These are phyloP conservation scores for Hirschfeldia incana DNA, from an alignment of 345 rosid genomes.

Conservation along the genomic window DNA sequence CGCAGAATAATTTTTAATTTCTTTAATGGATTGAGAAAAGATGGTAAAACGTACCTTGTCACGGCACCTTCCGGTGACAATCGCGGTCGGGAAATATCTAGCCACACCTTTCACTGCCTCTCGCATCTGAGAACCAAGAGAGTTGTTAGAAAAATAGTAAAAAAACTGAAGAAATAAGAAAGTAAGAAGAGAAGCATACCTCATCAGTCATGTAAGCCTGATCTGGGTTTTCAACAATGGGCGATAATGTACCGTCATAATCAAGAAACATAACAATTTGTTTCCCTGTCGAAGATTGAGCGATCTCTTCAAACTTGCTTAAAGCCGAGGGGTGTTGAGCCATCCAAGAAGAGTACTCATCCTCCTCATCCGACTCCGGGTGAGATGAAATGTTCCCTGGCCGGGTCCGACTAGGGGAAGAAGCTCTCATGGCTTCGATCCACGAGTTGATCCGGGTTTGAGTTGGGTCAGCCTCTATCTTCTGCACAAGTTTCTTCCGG, in stretches of 20 bases:
- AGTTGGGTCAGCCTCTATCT: constrained; percentile 46
- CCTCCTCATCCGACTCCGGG: constrained; percentile 33
- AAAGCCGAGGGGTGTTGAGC: constrained; percentile 79
- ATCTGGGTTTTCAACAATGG: constrained; percentile 89
- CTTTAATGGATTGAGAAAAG: background rate
- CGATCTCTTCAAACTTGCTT: constrained; percentile 65
- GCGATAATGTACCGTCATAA: constrained; percentile 92
- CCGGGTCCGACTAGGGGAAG: constrained; percentile 70
- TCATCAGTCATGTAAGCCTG: constrained; percentile 73
- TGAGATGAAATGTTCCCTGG: constrained; percentile 29
- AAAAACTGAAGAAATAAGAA: background rate
- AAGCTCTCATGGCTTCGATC: constrained; percentile 81
- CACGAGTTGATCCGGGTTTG: constrained; percentile 50
- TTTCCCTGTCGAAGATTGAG: constrained; percentile 58
- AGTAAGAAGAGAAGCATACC: constrained; percentile 40
- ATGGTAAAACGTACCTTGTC: constrained; percentile 63
- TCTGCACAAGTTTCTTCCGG: constrained; percentile 40
- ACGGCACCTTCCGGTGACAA: constrained; percentile 82
- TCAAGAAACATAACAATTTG: constrained; percentile 86
- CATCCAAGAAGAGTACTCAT: constrained; percentile 59
- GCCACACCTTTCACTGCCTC: constrained; percentile 67
- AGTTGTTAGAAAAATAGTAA: background rate
- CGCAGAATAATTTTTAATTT: background rate
- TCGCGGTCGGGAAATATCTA: constrained; percentile 78
- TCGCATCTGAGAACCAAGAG: constrained; percentile 59